Evolutionary conservation across 73 alveolate species (phyloP), one percentile per base, ranked within the genome.

Genomic region (Stentor coeruleus): DNA sequence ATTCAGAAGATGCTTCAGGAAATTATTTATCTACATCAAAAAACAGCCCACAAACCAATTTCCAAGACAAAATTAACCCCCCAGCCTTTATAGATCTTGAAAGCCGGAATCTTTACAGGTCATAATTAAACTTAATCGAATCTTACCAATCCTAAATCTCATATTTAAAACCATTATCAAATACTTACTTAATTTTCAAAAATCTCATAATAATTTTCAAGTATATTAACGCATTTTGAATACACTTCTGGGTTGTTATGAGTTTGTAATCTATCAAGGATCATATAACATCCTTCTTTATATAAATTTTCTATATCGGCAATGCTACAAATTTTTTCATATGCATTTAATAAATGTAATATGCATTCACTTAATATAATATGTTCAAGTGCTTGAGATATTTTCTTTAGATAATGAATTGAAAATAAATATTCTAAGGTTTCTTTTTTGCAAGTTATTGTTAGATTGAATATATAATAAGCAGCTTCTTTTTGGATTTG

Each of bases 51-150:
- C 42, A 66, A 66, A 20, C 26, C 42, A 66, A 14, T 20, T 49
- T 49, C 20, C 66, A 49, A 49, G 20, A 20, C 6, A n/a, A n/a
- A n/a, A n/a, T n/a, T n/a, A n/a, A n/a, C n/a, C n/a, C n/a, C n/a
- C 79, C 79, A 20, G n/a, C 33, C 20, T 66, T 66, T 66, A 66
- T 66, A 28, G 79, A 66, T 40, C 79, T 66, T 31, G 79, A 66
- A 66, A 49, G 28, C 20, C 66, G 66, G 66, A 49, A 11, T 49
- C 66, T 20, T 6, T 49, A 49, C 66, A 6, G 66, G 6, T 49
- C 6, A 49, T 49, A 49, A 11, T 49, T 49, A 49, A 49, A 49
- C 66, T n/a, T 49, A 49, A 49, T 49, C 6, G 20, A 6, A 49
- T 20, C 66, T 49, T 11, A 49, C n/a, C n/a, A n/a, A n/a, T n/a